A percentile compares a stretch with the other conserved stretches of the same genome.
These are phyloP conservation scores for Geranium brycei DNA, from an alignment of 345 rosid species.

Conservation along the genomic window DNA sequence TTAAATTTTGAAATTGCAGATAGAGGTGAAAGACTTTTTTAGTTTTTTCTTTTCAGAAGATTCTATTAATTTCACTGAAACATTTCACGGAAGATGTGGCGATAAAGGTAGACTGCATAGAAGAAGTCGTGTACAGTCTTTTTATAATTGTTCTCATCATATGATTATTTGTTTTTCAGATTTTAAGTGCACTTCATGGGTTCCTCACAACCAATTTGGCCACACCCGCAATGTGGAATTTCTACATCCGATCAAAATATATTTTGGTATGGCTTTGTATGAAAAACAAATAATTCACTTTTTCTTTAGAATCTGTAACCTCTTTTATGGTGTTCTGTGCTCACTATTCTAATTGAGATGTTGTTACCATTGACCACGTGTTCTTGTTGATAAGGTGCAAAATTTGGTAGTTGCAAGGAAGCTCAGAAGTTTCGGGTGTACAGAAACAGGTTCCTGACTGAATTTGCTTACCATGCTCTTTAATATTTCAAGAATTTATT, in stretches of 20 bases:
- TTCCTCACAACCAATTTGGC: conserved; percentile 54
- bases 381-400: conserved; percentile 46
- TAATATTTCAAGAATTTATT: too few relatives aligned
- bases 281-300: not conserved
- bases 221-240: conserved; percentile 68
- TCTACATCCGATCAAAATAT: conserved; percentile 91
- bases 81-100: conserved; percentile 71
- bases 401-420: conserved; percentile 87
- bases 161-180: conserved; percentile 34
- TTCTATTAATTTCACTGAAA: conserved; percentile 47
- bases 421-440: conserved; percentile 65
- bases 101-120: conserved; percentile 62
- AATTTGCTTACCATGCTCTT: not conserved
- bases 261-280: conserved; percentile 52
- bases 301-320: conserved; percentile 2
- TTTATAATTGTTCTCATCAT: conserved; percentile 7
- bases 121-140: not conserved
- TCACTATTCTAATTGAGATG: not conserved
- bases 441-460: conserved; percentile 47
- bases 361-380: not conserved
- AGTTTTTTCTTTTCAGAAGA: conserved; percentile 62
- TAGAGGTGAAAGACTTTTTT: conserved; percentile 71
- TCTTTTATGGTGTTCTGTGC: not conserved
- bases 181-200: conserved; percentile 73
- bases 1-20: conserved; percentile 35